These are phyloP conservation scores for Suhomyces prunicola DNA, from an alignment of 805 yeast genomes.

Conservation along the genomic window DNA sequence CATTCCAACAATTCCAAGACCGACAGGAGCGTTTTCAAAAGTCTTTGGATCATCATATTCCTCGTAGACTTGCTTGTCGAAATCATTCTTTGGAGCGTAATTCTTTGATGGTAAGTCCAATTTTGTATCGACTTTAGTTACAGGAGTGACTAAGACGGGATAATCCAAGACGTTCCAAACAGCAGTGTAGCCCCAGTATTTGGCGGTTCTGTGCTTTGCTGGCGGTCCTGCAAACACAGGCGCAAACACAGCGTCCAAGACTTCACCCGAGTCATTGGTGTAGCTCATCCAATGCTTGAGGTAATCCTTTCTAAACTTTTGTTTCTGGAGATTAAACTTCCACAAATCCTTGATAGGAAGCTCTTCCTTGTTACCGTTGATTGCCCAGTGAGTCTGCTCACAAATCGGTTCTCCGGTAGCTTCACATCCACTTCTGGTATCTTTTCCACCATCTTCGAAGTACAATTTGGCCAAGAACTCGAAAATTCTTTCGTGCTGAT, in stretches of 20 bases:
- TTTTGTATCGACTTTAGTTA: constrained; percentile 12
- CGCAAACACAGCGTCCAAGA: constrained; percentile 14
- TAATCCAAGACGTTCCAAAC: constrained; percentile 19
- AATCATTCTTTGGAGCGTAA: constrained; percentile 15
- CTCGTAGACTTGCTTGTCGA: constrained; percentile 10
- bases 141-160: constrained; percentile 12
- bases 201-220: constrained; percentile 15
- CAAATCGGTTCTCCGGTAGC: constrained; percentile 12
- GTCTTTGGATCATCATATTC: constrained; percentile 13
- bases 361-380: constrained; percentile 8
- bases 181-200: constrained; percentile 20
- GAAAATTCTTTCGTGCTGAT: constrained; percentile 35
- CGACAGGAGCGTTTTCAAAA: constrained; percentile 15
- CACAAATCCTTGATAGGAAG: constrained; percentile 12
- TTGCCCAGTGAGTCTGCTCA: constrained; percentile 1
- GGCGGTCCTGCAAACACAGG: constrained; percentile 17
- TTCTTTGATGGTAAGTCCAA: constrained; percentile 10
- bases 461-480: constrained; percentile 66
- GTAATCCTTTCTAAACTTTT: constrained; percentile 15
- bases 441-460: constrained; percentile 48
- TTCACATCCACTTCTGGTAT: constrained; percentile 9
- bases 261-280: constrained; percentile 4
- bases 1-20: constrained; percentile 16
- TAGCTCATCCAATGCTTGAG: constrained; percentile 12
- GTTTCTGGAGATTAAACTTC: constrained; percentile 16